Base-by-base conservation (phyloP, 2,329 filamentous ascomycete species). In the Trichoderma citrinoviride region DNA sequence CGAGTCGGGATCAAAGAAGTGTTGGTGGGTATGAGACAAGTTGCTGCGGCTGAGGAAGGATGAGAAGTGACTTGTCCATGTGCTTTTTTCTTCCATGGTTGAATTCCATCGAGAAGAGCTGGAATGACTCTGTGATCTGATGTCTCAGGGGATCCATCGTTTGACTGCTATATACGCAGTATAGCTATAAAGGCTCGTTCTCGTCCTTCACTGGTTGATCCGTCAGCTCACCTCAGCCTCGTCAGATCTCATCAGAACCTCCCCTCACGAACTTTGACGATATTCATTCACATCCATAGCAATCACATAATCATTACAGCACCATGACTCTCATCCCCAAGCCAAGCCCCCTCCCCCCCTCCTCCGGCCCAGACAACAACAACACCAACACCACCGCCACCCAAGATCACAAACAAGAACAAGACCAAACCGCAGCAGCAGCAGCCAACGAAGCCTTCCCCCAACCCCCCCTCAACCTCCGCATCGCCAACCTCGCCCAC, bases 401-500 rank as follows among this genome's bases (percentile, higher is more conserved):
- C 12, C 33, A 23, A 7, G 17, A 43, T 23, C 21, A 43, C 54
- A 27, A 46, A 14, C 12, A 29, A 33, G 3, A 55, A 14, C 44
- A 50, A n/a, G 1, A 60, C 41, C 27, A n/a, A 41, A 27, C 25
- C 7, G 15, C 21, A 14, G 27, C 47, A 37, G 33, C 10, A 10
- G 2, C 33, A 10, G 12, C 33, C 12, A 14, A 10, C 33, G 33
- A 10, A 4, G 33, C 33, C 49, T 83, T 83, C 70, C 68, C 76
- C 4, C 73, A 82, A 47, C 85, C 85, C 44, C 86, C 83, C 70
- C 80, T 90, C 55, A 84, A 85, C 19, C 80, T 89, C 55, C 81
- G 87, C 71, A 76, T 88, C 68, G 81, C 83, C 55, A 85, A 89
- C 71, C 77, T 89, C 65, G 72, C 74, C 61, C 84, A 88, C 76